Percentiles rank a stretch among this genome's conserved stretches.
Conservation (phyloP, 2,329 filamentous ascomycete genomes). For the Beauveria pseudobassiana region DNA sequence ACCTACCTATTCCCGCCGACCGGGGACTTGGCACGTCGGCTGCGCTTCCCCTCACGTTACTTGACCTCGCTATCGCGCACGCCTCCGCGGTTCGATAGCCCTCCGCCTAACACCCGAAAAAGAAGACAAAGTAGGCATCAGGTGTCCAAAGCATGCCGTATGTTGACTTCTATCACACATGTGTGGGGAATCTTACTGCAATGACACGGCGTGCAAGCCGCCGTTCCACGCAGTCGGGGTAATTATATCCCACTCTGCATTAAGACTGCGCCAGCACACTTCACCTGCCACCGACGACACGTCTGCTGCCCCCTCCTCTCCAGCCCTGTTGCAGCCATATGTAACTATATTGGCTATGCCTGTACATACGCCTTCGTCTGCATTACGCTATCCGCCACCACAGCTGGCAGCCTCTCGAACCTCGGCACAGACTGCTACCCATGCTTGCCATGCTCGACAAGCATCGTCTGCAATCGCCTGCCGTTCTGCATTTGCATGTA, state of each 20-base stretch:
- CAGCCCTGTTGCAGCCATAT: conserved; percentile 8
- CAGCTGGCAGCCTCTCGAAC: neutral
- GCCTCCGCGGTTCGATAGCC: neutral
- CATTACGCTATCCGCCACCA: neutral
- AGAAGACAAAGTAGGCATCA: neutral
- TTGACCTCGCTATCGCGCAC: neutral
- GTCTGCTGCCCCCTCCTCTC: neutral
- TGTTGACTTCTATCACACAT: neutral
- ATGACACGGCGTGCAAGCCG: neutral
- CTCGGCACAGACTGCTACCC: neutral
- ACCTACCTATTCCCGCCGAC: neutral
- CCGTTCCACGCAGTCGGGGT: conserved; percentile 2
- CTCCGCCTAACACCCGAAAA: neutral
- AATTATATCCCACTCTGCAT: neutral
- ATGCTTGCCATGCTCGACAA: neutral
- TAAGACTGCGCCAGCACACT: neutral
- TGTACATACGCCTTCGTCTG: neutral
- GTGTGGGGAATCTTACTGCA: neutral
- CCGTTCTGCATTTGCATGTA: neutral
- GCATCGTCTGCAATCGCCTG: neutral
- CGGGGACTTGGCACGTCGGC: neutral
- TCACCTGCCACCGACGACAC: neutral
- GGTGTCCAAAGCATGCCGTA: neutral
- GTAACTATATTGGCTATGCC: neutral
- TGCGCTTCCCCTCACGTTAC: neutral